These are phyloP conservation scores for Apiotrichum sp. DNA, from an alignment of 1,284 basidiomycete genomes.

Conservation along the genomic window DNA sequence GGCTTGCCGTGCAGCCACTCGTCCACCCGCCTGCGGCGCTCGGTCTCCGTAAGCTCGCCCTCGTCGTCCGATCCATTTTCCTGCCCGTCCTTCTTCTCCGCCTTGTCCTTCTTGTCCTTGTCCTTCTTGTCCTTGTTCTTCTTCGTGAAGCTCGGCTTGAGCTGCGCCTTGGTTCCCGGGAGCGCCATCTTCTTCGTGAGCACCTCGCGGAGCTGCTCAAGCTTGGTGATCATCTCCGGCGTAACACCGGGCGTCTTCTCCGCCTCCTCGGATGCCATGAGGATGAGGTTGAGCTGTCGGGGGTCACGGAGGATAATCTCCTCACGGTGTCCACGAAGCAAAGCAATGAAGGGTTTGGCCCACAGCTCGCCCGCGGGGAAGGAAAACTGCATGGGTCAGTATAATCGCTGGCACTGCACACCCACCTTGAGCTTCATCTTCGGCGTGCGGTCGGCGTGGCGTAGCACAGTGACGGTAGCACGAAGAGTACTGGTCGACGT, in stretches of 20 bases:
- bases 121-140: slow-evolving; percentile 50
- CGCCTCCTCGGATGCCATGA: slow-evolving; percentile 77
- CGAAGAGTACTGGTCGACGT: slow-evolving; percentile 72
- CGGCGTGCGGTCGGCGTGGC: slow-evolving; percentile 92
- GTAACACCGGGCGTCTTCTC: slow-evolving; percentile 63
- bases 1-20: slow-evolving; percentile 16
- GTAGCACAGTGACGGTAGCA: slow-evolving; percentile 88
- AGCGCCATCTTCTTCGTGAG: slow-evolving; percentile 90
- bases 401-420: neutral
- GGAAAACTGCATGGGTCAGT: slow-evolving; percentile 32
- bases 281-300: slow-evolving; percentile 73
- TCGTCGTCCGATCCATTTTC: slow-evolving; percentile 36
- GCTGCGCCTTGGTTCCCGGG: slow-evolving; percentile 90
- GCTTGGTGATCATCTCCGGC: slow-evolving; percentile 75
- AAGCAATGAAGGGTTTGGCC: slow-evolving; percentile 84
- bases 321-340: slow-evolving; percentile 89
- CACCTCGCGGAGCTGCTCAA: slow-evolving; percentile 77
- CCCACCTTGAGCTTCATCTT: slow-evolving; percentile 69
- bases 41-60: slow-evolving; percentile 42
- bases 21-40: slow-evolving; percentile 39
- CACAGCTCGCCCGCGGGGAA: slow-evolving; percentile 89
- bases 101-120: slow-evolving; percentile 46
- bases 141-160: slow-evolving; percentile 80
- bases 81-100: slow-evolving; percentile 45
- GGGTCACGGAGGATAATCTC: slow-evolving; percentile 91